phyloP scores from a whole-genome alignment of 345 rosid genomes.

The Physaria fendleri region DNA sequence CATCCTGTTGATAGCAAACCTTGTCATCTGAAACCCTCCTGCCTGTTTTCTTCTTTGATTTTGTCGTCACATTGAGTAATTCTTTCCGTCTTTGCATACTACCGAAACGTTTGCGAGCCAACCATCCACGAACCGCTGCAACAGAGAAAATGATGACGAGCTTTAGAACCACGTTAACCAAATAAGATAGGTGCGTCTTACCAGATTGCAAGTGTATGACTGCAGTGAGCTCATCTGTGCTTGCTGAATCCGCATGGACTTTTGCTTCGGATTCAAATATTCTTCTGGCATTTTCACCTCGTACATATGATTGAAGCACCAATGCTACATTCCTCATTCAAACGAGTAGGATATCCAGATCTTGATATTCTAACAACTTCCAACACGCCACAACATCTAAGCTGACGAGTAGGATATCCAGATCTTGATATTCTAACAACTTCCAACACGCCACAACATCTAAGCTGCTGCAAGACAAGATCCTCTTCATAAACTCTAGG shows the following conservation, averaged over 20 bases:
- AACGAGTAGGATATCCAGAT: conserved; percentile 80
- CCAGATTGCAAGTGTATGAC: conserved; percentile 72
- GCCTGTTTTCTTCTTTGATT: conserved; percentile 37
- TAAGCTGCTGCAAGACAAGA: conserved; percentile 74
- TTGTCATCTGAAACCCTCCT: conserved; percentile 56
- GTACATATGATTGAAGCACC: conserved; percentile 57
- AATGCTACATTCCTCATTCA: conserved; percentile 53
- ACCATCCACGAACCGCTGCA: conserved; percentile 83
- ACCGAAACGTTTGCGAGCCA: conserved; percentile 51
- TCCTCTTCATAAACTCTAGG: conserved; percentile 61
- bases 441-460: conserved; percentile 83
- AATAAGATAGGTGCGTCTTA: conserved; percentile 19
- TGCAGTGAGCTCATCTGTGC: conserved; percentile 41
- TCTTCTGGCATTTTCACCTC: conserved; percentile 61
- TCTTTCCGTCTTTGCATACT: conserved; percentile 38
- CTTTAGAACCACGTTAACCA: conserved; percentile 1
- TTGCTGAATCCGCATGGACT: conserved; percentile 23
- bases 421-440: conserved; percentile 82
- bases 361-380: conserved; percentile 88
- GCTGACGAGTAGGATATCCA: conserved; percentile 89
- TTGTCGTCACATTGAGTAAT: conserved; percentile 36
- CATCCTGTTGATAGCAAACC: conserved; percentile 35
- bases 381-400: conserved; percentile 78
- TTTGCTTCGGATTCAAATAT: conserved; percentile 25
- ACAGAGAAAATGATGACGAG: conserved; percentile 10